Base-by-base conservation (phyloP, 768 basidiomycete genomes). In the Harrya chromipes region DNA sequence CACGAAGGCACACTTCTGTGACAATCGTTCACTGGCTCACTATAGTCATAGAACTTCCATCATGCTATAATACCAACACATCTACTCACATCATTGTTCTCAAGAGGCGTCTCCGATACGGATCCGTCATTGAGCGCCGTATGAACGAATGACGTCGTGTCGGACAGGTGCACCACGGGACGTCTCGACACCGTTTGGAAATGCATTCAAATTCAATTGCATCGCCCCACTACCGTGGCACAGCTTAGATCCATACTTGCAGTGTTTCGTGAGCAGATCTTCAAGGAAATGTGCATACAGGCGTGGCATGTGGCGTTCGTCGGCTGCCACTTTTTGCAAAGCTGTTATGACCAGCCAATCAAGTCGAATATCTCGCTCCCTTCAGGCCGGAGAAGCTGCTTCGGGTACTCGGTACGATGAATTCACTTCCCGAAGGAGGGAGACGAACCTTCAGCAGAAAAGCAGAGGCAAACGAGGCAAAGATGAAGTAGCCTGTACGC, bases 241-340 rank as follows among this genome's bases (percentile, higher is more conserved):
- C 29, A 57, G 40, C 21, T 57, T 55, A 16, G 57, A 47, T 24
- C 53, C 57, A 7, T 46, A 43, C 43, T 77, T 78, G n/a, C 83
- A 80, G 63, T 88, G 81, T 47, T 78, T 79, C 26, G 81, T 79
- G 17, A 91, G 71, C 23, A 90, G 71, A n/a, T 82, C 75, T 0
- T 84, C 81, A 7, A 91, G 76, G 74, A 91, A 91, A 13, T 87
- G 81, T 11, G 89, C 85, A 58, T 90, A 89, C 29, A 90, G 72
- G 55, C 82, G 84, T 2, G 87, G 89, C 0, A 87, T 88, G 61
- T 91, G 89, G 13, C 84, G 78, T 57, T 87, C 86, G 58, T 91
- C 89, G 43, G 90, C 86, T 13, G 88, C 85, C 42, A 90, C 81
- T 49, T 84, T 83, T 12, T 82, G 78, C 46, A 90, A 68, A 0